Base-by-base conservation (phyloP, 1,284 basidiomycete genomes). In the Melampsora larici-populina region DNA sequence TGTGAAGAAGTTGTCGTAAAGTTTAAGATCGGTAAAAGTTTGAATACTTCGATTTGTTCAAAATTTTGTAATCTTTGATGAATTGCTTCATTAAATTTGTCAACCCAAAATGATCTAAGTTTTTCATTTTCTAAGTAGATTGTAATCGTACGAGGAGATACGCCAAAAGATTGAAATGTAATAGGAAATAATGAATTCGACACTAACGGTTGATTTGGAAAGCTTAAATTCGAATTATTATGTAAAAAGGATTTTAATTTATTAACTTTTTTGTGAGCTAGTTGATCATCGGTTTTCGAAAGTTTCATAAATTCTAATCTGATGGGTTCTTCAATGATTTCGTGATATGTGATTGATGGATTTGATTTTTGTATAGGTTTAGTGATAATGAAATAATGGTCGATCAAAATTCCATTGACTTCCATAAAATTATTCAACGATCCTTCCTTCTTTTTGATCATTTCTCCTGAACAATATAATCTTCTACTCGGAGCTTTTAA, bases 381-480 rank as follows among this genome's bases (percentile, higher is more conserved):
- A 24, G 67, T 51, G 31, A 78, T 70, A 31, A 78, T 81, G 94
- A 93, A 84, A 81, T 96, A 97, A 83, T 96, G 93, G 83, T 97
- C 95, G 82, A 97, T 96, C 3, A 97, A 86, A 78, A 97, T 87
- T 3, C 94, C 90, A 80, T 90, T 91, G 1, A 95, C 86, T 82
- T 97, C 94, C 63, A 88, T 90, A 91, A 92, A 94, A 33, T 89
- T 90, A 80, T 87, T 75, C 5, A 79, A 79, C 1, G 79, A 73
- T n/a, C 88, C 90, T 78, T 96, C 94, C 18, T 92, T 90, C 81
- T 94, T 92, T 58, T 93, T 88, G 74, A 91, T 86, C n/a, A 96
- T 85, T 80, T 90, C 92, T 18, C 93, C 91, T 1, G 90, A 88
- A 81, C 93, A 89, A 49, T 95, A 65, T 15, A 78, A 58, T 43